Base-by-base conservation (phyloP, 2,329 filamentous ascomycete species). In the Lachnellula occidentalis region DNA sequence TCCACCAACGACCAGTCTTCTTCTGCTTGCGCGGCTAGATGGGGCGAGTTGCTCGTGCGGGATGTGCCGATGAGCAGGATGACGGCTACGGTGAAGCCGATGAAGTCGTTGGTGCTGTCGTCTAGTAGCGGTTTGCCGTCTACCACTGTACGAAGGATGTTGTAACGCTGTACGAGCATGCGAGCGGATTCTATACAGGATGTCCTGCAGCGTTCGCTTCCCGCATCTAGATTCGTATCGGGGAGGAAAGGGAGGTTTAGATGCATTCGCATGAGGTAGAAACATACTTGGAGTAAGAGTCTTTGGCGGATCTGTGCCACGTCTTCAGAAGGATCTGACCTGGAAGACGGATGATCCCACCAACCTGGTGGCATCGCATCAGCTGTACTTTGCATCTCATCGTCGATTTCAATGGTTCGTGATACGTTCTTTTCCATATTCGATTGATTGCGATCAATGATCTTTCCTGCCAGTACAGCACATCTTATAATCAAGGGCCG, bases 171-270 rank as follows among this genome's bases (percentile, higher is more conserved):
- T n/a, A 76, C 59, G 34, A 75, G 64, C 50, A 71, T 65, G n/a
- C 73, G 67, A 1, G 72, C 72, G 21, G 71, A 70, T 42, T 70
- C 70, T 17, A 74, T 59, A 55, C 73, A 75, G 3, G 67, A 65
- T 8, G 17, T 15, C 8, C 24, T 27, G 7, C 24, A 27, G 24
- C 24, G 24, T 8, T 9, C 7, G 9, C 24, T 27, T 5, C 24
- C 5, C 24, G 24, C 24, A 27, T 27, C 24, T 7, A 27, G 24
- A 27, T 27, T 27, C 14, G 68, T 68, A 49, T 70, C 70, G 22
- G 73, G 64, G 65, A 77, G 72, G 51, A 76, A 76, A 1, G 74
- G 74, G 3, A 77, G 66, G 55, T 76, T 73, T 12, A 76, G 66
- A 55, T 75, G 74, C 15, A 74, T 66, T 41, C 72, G 67, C 36